Evolutionary conservation across 176 grass and related monocot genomes (phyloP).

Genomic region (Cocos nucifera): DNA sequence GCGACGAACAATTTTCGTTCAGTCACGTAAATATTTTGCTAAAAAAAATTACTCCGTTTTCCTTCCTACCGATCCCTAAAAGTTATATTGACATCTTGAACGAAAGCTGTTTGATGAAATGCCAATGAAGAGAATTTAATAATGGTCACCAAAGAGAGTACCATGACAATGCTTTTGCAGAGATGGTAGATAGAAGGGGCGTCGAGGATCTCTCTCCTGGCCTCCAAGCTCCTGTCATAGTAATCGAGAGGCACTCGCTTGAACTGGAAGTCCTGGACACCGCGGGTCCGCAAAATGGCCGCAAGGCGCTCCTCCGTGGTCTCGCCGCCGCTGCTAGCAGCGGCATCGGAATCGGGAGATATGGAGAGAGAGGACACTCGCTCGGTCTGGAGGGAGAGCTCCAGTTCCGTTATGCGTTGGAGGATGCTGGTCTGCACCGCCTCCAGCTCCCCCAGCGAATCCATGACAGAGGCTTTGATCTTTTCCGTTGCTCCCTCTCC

Average conservation of each 20-base stretch:
- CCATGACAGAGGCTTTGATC: conserved; percentile 25
- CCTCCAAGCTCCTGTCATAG: conserved; percentile 61
- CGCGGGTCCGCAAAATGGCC: conserved; percentile 32
- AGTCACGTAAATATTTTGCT: too few relatives aligned
- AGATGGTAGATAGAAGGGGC: conserved; percentile 60
- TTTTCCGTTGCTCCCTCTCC: too few relatives aligned
- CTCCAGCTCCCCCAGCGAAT: conserved; percentile 42
- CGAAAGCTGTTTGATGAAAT: conserved; percentile 35
- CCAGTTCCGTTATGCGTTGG: conserved; percentile 46
- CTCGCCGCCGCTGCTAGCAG: background rate
- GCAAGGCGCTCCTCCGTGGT: conserved; percentile 45
- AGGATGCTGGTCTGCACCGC: conserved; percentile 49
- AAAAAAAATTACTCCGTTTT: background rate
- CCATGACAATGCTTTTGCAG: conserved; percentile 95
- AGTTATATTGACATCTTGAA: background rate
- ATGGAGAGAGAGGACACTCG: conserved; percentile 11
- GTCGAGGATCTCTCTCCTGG: conserved; percentile 42
- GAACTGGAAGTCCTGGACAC: conserved; percentile 61
- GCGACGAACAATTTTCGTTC: too few relatives aligned
- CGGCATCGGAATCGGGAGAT: background rate
- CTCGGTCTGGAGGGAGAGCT: conserved; percentile 30
- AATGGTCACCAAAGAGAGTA: conserved; percentile 11
- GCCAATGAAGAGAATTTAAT: background rate
- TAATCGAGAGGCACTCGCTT: conserved; percentile 64
- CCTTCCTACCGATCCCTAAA: background rate